These are phyloP conservation scores for Aspergillus spinulosporus DNA, from an alignment of 2,329 filamentous ascomycete species.

Conservation along the genomic window DNA sequence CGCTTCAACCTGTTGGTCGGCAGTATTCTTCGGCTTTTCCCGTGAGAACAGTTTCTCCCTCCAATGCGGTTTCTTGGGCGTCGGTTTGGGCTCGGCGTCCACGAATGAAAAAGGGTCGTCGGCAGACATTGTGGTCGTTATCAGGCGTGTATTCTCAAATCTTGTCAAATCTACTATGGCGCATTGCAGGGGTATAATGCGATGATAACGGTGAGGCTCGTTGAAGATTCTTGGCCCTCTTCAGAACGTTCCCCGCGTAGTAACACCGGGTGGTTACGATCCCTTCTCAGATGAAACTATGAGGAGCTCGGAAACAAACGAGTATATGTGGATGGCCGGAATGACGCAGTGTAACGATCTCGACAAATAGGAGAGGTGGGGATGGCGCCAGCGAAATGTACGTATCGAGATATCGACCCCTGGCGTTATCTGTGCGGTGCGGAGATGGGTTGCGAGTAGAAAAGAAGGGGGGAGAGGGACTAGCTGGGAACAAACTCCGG, in stretches of 20 bases:
- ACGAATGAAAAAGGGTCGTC: constrained; percentile 41
- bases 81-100: constrained; percentile 34
- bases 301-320: background rate
- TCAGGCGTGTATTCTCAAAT: constrained; percentile 10
- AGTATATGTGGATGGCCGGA: background rate
- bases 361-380: constrained; percentile 5
- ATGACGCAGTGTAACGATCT: constrained; percentile 5
- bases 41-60: constrained; percentile 52
- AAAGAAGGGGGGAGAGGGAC: constrained; percentile 5
- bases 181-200: constrained; percentile 32
- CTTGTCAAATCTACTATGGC: constrained; percentile 22
- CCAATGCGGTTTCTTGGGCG: constrained; percentile 44
- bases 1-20: constrained; percentile 54
- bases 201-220: constrained; percentile 15
- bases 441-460: background rate
- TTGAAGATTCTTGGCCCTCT: constrained; percentile 14
- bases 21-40: constrained; percentile 40
- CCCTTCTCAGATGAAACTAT: background rate
- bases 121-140: constrained; percentile 33
- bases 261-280: background rate
- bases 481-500: constrained; percentile 13
- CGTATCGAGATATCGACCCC: constrained; percentile 11
- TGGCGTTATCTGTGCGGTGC: constrained; percentile 7
- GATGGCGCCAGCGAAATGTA: constrained; percentile 1
- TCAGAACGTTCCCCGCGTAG: constrained; percentile 18